Evolutionary conservation across 2,329 filamentous ascomycete species (phyloP).

Genomic region (Ophiostoma angusticollis): DNA sequence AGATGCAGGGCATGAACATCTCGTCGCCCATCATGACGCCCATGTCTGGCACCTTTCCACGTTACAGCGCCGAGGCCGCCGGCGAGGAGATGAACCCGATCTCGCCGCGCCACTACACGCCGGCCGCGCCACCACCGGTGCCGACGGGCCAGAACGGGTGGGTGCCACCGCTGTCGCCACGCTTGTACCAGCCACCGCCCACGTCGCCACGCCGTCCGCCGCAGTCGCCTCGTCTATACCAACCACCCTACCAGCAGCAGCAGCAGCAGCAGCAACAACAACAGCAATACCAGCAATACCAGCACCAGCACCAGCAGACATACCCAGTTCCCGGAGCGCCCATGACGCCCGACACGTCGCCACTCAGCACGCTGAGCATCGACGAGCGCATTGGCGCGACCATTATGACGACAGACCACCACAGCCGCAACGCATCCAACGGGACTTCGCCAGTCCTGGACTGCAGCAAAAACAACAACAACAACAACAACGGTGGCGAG

Average conservation of each 20-base stretch:
- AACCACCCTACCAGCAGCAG: neutral
- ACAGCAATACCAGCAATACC: constrained; percentile 17
- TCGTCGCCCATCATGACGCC: constrained; percentile 55
- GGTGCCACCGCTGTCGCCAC: neutral
- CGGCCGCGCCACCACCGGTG: constrained; percentile 43
- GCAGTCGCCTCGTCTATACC: no score
- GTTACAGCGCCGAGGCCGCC: constrained; percentile 29
- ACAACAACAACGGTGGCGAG: constrained; percentile 18
- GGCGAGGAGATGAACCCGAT: constrained; percentile 45
- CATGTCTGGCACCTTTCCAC: constrained; percentile 45
- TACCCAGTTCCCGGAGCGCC: constrained; percentile 24
- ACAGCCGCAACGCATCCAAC: constrained; percentile 1
- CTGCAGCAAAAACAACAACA: constrained; percentile 13
- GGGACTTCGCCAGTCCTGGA: no score
- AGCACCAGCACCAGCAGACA: constrained; percentile 17
- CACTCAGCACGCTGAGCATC: constrained; percentile 37
- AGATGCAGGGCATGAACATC: constrained; percentile 41
- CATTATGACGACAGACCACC: constrained; percentile 5
- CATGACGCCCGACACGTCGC: constrained; percentile 34
- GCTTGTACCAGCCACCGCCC: neutral
- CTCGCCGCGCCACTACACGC: constrained; percentile 44
- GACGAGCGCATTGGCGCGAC: constrained; percentile 39
- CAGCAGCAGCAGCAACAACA: constrained; percentile 20
- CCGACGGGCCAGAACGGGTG: constrained; percentile 32
- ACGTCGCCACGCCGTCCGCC: neutral